Conservation (phyloP, 2,329 filamentous ascomycete genomes). For the Penicillium sp. region DNA sequence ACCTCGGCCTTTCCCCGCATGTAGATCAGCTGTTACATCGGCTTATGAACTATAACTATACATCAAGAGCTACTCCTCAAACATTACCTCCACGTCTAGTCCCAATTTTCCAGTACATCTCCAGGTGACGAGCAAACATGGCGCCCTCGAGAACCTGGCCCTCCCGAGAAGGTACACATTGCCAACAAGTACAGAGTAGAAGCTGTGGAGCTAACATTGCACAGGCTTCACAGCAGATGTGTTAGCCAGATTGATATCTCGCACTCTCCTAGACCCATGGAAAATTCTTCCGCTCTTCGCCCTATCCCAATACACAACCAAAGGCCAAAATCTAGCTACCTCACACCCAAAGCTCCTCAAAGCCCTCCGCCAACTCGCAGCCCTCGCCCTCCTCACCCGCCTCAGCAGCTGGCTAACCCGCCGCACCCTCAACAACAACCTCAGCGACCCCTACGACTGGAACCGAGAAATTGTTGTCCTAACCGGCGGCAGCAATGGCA, state of each 20-base stretch:
- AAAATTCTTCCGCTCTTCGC: constrained; percentile 66
- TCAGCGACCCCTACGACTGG: constrained; percentile 52
- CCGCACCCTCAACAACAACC: constrained; percentile 49
- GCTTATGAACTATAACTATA: background rate
- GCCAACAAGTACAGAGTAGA: no score
- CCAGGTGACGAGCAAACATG: constrained; percentile 5
- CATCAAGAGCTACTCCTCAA: no score
- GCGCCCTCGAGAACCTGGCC: constrained; percentile 23
- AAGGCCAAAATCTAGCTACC: constrained; percentile 57
- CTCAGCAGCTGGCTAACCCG: constrained; percentile 56
- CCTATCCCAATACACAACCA: constrained; percentile 63
- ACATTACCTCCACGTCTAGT: background rate
- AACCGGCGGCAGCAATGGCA: constrained; percentile 73
- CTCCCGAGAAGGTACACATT: constrained; percentile 35
- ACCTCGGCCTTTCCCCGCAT: constrained; percentile 32
- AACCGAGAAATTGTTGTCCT: constrained; percentile 69
- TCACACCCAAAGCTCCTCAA: constrained; percentile 57
- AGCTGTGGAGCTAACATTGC: background rate
- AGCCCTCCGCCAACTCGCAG: constrained; percentile 44
- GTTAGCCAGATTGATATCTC: constrained; percentile 57
- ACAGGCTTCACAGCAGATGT: constrained; percentile 61
- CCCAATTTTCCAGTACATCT: background rate
- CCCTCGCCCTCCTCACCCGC: constrained; percentile 53
- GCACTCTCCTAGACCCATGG: constrained; percentile 65
- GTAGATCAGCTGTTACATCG: constrained; percentile 4